Evolutionary conservation across 164 flowering plant species (phyloP), one percentile per base, ranked within the genome.

Genomic region (Kalanchoe fedtschenkoi): DNA sequence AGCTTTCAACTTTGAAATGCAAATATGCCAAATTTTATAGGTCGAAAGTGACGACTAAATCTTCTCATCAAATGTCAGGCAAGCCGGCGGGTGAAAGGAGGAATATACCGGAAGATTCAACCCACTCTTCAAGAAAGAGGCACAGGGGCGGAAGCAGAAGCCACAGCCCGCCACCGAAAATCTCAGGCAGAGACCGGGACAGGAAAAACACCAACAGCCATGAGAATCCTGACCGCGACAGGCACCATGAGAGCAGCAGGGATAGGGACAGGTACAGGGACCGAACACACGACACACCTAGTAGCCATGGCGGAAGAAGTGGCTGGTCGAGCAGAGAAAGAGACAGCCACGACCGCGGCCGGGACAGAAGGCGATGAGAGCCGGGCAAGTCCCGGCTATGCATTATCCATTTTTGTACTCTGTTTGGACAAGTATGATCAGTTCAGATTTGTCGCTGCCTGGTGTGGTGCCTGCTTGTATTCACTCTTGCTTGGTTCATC

Each of bases 111-210:
- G 91, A 76, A 66, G 88, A 84, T 65, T 62, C 69, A 11, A 88
- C 65, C 56, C 92, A 85, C 1, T 69, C 79, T 53, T 78, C 87
- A 43, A 81, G 83, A 72, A 92, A 89, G 74, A 82, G 95, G 30
- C 82, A 74, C 61, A 84, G 89, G 17, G 86, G 91, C 63, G 73
- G 43, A 53, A 89, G 95, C 71, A 64, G 69, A 66, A 87, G 90
- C 62, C 71, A 62, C 22, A 92, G 98, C 70, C 97, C 97, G 28
- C 84, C 65, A 26, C 70, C 79, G 62, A 89, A 76, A 75, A 77
- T 77, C 65, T 74, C 80, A 37, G 66, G 43, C 69, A 77, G 77
- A 61, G 85, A 77, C 55, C 76, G 79, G 66, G 83, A 83, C 2
- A 81, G 79, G 66, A 87, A 78, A 34, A 72, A 21, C 30, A 21